Evolutionary conservation across 768 basidiomycete genomes (phyloP).

Genomic region (Paxillus rubicundulus): DNA sequence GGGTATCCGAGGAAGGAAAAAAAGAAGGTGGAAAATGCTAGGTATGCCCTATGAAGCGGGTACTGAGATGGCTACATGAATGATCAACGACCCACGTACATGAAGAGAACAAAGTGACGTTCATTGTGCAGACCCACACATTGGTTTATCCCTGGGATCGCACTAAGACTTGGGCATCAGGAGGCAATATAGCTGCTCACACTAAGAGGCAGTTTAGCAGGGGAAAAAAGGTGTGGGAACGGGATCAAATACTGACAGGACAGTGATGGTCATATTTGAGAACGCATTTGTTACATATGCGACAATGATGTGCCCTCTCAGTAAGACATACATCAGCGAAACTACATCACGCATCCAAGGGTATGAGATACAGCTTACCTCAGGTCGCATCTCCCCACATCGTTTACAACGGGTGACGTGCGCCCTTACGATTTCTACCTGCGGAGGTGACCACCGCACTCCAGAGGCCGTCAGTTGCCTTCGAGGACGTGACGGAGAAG

Average conservation of each 20-base stretch:
- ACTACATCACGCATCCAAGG: background rate
- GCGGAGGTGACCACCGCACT: conserved; percentile 48
- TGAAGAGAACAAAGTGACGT: conserved; percentile 93
- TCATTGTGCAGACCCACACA: conserved; percentile 96
- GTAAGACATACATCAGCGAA: conserved; percentile 14
- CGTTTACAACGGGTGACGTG: conserved; percentile 60
- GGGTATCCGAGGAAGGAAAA: conserved; percentile 63
- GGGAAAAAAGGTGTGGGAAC: background rate
- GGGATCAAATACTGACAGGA: conserved; percentile 55
- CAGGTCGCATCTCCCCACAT: conserved; percentile 69
- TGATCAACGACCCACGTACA: conserved; percentile 47
- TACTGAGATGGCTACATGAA: background rate
- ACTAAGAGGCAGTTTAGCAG: conserved; percentile 27
- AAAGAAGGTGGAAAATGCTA: conserved; percentile 66
- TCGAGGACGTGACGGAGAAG: conserved; percentile 26
- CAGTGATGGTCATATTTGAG: conserved; percentile 92
- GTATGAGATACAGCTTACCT: conserved; percentile 48
- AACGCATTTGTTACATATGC: conserved; percentile 86
- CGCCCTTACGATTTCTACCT: conserved; percentile 52
- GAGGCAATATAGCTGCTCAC: conserved; percentile 28
- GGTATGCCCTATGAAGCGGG: conserved; percentile 59
- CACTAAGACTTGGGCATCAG: conserved; percentile 3
- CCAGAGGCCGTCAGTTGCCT: conserved; percentile 32
- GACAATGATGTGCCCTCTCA: conserved; percentile 91
- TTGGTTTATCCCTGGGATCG: conserved; percentile 83